A percentile compares a stretch with the other conserved stretches of the same genome.
Conservation (phyloP, 441 rosid genomes). For the California macrophylla region DNA sequence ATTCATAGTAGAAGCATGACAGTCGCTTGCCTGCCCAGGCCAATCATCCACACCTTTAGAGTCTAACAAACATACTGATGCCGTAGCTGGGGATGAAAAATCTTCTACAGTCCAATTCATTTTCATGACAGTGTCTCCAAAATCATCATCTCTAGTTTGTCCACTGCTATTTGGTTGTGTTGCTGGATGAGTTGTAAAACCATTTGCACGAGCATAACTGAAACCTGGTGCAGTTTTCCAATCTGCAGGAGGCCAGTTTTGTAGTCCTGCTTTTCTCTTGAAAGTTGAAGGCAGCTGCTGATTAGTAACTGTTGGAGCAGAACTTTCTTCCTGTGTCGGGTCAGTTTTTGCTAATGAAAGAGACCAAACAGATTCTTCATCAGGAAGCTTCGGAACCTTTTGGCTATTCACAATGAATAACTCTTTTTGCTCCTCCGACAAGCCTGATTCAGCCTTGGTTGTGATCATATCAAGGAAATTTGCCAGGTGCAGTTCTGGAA, state of each 20-base stretch:
- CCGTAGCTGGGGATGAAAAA: slow-evolving; percentile 13
- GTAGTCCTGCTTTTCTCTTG: slow-evolving; percentile 36
- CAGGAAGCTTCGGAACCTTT: slow-evolving; percentile 57
- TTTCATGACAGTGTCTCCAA: slow-evolving; percentile 18
- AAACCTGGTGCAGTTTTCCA: slow-evolving; percentile 60
- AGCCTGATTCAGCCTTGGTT: slow-evolving; percentile 66
- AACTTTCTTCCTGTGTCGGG: slow-evolving; percentile 11
- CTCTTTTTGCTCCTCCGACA: slow-evolving; percentile 61
- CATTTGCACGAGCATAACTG: slow-evolving; percentile 31
- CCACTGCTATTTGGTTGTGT: slow-evolving; percentile 18
- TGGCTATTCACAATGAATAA: slow-evolving; percentile 65
- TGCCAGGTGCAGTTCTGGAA: slow-evolving; percentile 63
- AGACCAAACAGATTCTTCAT: slow-evolving; percentile 57
- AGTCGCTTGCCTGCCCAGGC: slow-evolving; percentile 10
- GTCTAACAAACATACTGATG: slow-evolving; percentile 11
- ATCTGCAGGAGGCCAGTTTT: slow-evolving; percentile 60
- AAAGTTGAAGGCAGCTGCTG: slow-evolving; percentile 25
- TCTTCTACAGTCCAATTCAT: slow-evolving; percentile 33
- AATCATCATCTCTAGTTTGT: slow-evolving; percentile 23
- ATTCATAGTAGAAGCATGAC: slow-evolving; percentile 20
- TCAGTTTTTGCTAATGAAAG: slow-evolving; percentile 27
- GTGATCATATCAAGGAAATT: slow-evolving; percentile 86
- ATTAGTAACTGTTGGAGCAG: slow-evolving; percentile 15
- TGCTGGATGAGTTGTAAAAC: slow-evolving; percentile 28
- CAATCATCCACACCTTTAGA: slow-evolving; percentile 17